These are phyloP conservation scores for Pochonia chlamydosporia DNA, from an alignment of 2,329 filamentous ascomycete genomes.

Conservation along the genomic window DNA sequence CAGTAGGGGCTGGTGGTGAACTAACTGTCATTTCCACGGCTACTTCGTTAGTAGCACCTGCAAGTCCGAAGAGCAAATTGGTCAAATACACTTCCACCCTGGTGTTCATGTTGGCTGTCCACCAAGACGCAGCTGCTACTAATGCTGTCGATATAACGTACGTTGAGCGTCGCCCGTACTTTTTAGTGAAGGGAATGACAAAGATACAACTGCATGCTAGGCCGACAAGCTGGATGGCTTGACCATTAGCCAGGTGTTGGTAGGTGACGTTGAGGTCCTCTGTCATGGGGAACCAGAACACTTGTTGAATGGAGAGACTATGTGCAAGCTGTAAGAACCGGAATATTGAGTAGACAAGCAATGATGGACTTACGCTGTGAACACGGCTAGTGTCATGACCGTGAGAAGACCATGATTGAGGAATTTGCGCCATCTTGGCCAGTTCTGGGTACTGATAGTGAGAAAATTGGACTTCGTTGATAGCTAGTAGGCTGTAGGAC, in stretches of 20 bases:
- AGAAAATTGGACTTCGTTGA: background rate
- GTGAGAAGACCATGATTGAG: conserved; percentile 17
- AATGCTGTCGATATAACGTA: conserved; percentile 21
- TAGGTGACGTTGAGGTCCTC: conserved; percentile 21
- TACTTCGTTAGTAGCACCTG: conserved; percentile 33
- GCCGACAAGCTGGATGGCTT: conserved; percentile 23
- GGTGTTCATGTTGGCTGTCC: conserved; percentile 15
- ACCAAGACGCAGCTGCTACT: conserved; percentile 18
- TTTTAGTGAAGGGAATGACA: conserved; percentile 28
- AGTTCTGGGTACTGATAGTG: conserved; percentile 13
- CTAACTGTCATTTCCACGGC: conserved; percentile 31
- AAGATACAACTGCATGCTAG: conserved; percentile 27
- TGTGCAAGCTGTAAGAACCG: background rate
- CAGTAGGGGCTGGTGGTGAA: too few relatives aligned
- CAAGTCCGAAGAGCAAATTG: conserved; percentile 24
- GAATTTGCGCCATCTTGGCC: conserved; percentile 17
- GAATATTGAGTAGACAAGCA: background rate
- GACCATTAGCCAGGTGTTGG: conserved; percentile 18
- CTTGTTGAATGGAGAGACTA: conserved; percentile 12
- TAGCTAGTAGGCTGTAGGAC: background rate
- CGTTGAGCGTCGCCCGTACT: conserved; percentile 26
- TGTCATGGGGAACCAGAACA: conserved; percentile 15
- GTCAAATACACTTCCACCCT: conserved; percentile 18
- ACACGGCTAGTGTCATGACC: conserved; percentile 15
- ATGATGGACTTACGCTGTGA: conserved; percentile 14